Conservation (phyloP, 1,284 basidiomycete species). For the Malassezia brasiliensis region DNA sequence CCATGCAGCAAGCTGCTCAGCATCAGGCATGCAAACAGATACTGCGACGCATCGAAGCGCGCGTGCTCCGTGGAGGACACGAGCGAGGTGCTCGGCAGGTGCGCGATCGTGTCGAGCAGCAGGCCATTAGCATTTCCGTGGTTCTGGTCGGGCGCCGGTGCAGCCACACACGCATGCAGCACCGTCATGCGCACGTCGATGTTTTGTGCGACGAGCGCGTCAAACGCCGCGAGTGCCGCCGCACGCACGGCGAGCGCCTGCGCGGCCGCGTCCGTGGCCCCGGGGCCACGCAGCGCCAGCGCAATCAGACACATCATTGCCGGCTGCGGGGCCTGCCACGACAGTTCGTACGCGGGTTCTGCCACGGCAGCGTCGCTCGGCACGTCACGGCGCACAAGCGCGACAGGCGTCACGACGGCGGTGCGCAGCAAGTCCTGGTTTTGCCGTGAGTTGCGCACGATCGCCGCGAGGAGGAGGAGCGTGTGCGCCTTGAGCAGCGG, state of each 20-base stretch:
- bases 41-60: slow-evolving; percentile 53
- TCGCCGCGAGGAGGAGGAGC: slow-evolving; percentile 59
- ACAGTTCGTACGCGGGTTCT: slow-evolving; percentile 7
- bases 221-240: slow-evolving; percentile 38
- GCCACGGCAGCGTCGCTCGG: background rate
- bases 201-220: slow-evolving; percentile 46
- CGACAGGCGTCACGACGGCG: slow-evolving; percentile 30
- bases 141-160: slow-evolving; percentile 17
- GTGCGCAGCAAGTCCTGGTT: slow-evolving; percentile 53
- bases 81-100: slow-evolving; percentile 36
- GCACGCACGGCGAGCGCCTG: slow-evolving; percentile 21
- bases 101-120: slow-evolving; percentile 10
- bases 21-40: slow-evolving; percentile 31
- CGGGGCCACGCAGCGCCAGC: slow-evolving; percentile 14
- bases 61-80: slow-evolving; percentile 16
- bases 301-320: slow-evolving; percentile 16
- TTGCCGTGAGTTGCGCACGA: slow-evolving; percentile 31
- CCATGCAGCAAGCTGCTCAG: slow-evolving; percentile 54
- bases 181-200: slow-evolving; percentile 50
- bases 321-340: slow-evolving; percentile 16
- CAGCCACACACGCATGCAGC: slow-evolving; percentile 53
- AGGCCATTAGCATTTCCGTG: slow-evolving; percentile 14
- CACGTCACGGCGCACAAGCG: slow-evolving; percentile 8
- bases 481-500: slow-evolving; percentile 62
- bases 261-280: background rate